Conservation (phyloP, 2,329 filamentous ascomycete species). For the Paramyrothecium sp. region DNA sequence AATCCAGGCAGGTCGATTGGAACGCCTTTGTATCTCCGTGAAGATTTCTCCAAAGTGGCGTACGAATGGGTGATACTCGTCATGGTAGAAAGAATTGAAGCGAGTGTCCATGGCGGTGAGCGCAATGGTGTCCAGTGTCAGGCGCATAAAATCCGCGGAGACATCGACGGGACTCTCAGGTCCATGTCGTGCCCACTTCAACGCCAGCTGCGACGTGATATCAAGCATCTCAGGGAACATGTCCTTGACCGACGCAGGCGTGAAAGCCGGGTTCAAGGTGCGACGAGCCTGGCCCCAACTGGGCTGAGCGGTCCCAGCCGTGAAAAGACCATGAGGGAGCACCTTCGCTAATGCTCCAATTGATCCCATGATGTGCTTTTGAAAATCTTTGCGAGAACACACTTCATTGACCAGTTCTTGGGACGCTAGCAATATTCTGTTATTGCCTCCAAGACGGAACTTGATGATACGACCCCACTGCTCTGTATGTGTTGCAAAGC, state of each 20-base stretch:
- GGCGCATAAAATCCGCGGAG: not conserved
- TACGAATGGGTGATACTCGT: not conserved
- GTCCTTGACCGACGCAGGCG: conserved; percentile 18
- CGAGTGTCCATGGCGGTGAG: not conserved
- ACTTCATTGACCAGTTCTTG: conserved; percentile 54
- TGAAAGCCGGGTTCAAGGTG: not conserved
- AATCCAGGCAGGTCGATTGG: not conserved
- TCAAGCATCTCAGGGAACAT: conserved; percentile 43
- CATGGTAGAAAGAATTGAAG: not conserved
- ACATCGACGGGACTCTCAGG: not conserved
- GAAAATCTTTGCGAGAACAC: conserved; percentile 57
- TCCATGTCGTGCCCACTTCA: conserved; percentile 22
- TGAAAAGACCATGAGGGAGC: conserved; percentile 31
- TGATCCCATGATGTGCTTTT: conserved; percentile 45
- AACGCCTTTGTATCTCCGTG: not conserved
- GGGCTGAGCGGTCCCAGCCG: conserved; percentile 12
- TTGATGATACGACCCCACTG: not conserved
- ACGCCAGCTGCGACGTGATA: not conserved
- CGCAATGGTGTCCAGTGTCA: not conserved
- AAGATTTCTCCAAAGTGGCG: not conserved
- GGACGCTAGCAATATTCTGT: conserved; percentile 23
- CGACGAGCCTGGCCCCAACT: conserved; percentile 6
- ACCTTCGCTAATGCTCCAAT: conserved; percentile 52
- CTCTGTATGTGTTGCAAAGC: not conserved
- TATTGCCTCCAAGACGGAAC: not conserved